Conservation (phyloP, 2,329 filamentous ascomycete genomes). For the Exophiala oligosperma region DNA sequence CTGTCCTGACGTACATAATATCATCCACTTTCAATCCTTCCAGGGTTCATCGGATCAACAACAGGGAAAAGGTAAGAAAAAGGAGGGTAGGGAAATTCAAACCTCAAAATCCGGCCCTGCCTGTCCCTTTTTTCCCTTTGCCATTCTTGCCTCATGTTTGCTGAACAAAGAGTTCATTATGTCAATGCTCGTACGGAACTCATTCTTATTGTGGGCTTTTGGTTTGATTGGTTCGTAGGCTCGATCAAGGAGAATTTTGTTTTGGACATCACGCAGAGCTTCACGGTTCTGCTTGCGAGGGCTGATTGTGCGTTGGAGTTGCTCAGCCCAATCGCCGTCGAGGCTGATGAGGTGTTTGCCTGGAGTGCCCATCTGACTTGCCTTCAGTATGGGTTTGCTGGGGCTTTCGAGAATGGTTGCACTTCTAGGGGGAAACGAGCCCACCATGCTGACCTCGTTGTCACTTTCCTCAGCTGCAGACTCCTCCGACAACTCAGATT, state of each 20-base stretch:
- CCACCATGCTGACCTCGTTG: slow-evolving; percentile 80
- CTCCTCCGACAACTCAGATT: slow-evolving; percentile 63
- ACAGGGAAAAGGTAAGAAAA: slow-evolving; percentile 31
- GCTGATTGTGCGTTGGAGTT: slow-evolving; percentile 90
- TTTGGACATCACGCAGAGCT: slow-evolving; percentile 66
- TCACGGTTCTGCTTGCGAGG: slow-evolving; percentile 87
- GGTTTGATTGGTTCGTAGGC: slow-evolving; percentile 35
- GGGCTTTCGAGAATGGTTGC: slow-evolving; percentile 22
- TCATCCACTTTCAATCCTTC: slow-evolving; percentile 14
- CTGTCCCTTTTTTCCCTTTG: slow-evolving; percentile 55
- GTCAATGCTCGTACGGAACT: slow-evolving; percentile 87
- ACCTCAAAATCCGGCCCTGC: slow-evolving; percentile 80
- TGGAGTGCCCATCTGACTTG: slow-evolving; percentile 46
- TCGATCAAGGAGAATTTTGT: slow-evolving; percentile 55
- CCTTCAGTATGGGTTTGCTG: slow-evolving; percentile 23
- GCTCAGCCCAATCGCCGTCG: slow-evolving; percentile 88
- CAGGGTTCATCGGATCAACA: slow-evolving; percentile 10
- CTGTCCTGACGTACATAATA: not conserved
- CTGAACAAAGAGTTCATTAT: slow-evolving; percentile 94
- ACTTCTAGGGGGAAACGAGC: slow-evolving; percentile 69
- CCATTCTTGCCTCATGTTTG: slow-evolving; percentile 58
- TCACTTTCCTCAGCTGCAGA: slow-evolving; percentile 54
- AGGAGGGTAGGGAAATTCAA: slow-evolving; percentile 58
- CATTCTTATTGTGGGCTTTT: slow-evolving; percentile 47
- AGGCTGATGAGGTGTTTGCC: slow-evolving; percentile 54